Base-by-base conservation (phyloP, 257 asterid species). In the Catharanthus roseus region DNA sequence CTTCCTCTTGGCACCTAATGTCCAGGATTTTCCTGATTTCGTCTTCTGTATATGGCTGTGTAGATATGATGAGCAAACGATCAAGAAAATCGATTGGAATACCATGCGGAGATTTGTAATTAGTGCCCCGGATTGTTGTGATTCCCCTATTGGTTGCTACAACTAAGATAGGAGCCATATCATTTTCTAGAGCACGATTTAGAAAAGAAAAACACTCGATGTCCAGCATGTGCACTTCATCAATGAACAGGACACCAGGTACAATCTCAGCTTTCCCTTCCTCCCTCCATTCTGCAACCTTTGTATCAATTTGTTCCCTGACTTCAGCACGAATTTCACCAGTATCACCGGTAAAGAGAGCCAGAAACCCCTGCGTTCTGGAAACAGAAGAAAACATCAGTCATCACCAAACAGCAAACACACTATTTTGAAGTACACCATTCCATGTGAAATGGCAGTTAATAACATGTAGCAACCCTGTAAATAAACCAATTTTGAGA, bases 171-270 rank as follows among this genome's bases (percentile, higher is more conserved):
- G 99, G 99, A 8, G 99, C 93, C 99, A 91, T 91, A 39, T 89
- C 97, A n/a, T 91, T 91, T 69, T 95, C 97, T 58, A 95, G 53
- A 36, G 99, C 97, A 28, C 99, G 97, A 64, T 95, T 95, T 39
- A 95, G 86, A 78, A 91, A 95, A 6, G 99, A 95, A 68, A 95
- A 95, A 76, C 99, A 89, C 82, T 95, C 99, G 0, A 95, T 91
- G 77, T 93, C 99, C 26, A 91, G 96, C 97, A 93, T 93, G 87
- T 89, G 99, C n/a, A 93, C 99, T 85, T 93, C 97, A 3, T 93
- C 99, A 21, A 93, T 93, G 79, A 93, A 93, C 70, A 93, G 95
- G 55, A 93, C 97, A 7, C 99, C 99, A 0, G 99, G 99, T 24
- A 91, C 79, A 33, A 93, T 89, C 79, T 93, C 99, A 0, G 99